phyloP scores from a whole-genome alignment of 2,329 filamentous ascomycete genomes.

The Ramichloridium luteum region DNA sequence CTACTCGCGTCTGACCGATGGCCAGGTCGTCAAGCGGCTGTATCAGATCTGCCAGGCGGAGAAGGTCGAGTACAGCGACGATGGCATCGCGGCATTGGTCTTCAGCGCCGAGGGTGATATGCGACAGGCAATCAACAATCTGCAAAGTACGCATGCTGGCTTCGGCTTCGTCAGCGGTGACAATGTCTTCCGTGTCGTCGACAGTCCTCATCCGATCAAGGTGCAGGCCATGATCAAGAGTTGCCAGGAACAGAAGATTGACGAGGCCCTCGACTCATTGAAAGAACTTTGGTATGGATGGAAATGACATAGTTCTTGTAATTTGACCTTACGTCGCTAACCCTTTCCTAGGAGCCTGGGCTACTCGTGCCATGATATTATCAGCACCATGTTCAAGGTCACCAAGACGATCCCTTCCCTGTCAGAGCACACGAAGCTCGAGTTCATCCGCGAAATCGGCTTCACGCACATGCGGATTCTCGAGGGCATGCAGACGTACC shows the following conservation, averaged over 20 bases:
- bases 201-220: conserved; percentile 94
- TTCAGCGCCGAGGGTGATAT: conserved; percentile 98
- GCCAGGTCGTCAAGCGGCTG: conserved; percentile 79
- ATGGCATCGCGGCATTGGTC: conserved; percentile 87
- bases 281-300: conserved; percentile 70
- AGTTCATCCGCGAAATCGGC: conserved; percentile 90
- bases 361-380: conserved; percentile 98
- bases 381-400: conserved; percentile 97
- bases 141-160: conserved; percentile 84
- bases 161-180: conserved; percentile 96
- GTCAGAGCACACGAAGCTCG: conserved; percentile 87
- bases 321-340: too few relatives aligned
- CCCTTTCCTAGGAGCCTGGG: conserved; percentile 64
- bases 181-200: conserved; percentile 96
- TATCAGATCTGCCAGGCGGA: conserved; percentile 90
- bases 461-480: conserved; percentile 99
- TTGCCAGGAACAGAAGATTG: conserved; percentile 84
- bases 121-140: conserved; percentile 96
- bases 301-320: neutral
- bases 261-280: conserved; percentile 71
- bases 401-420: conserved; percentile 89
- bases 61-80: conserved; percentile 79
- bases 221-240: conserved; percentile 98
- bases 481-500: conserved; percentile 89
- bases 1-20: conserved; percentile 84